Percentiles rank a stretch among this genome's conserved stretches.
phyloP scores from a whole-genome alignment of 169 alveolate species.

The Plasmodium cynomolgi region DNA sequence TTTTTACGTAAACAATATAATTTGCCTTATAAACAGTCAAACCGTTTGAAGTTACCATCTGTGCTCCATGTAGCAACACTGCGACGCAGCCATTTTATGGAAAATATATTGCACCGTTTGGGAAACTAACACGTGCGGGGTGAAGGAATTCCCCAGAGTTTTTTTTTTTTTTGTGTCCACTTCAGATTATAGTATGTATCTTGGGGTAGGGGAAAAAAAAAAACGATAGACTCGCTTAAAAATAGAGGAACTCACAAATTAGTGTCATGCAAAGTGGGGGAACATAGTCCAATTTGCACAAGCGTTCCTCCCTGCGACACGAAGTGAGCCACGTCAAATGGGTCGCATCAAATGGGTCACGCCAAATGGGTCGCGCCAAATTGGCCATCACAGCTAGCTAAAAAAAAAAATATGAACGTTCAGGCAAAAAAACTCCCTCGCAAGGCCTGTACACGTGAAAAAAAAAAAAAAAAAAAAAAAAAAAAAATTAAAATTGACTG shows the following conservation, averaged over 20 bases:
- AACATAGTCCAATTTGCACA: too few relatives aligned
- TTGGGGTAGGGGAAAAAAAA: not conserved
- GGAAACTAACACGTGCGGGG: not conserved
- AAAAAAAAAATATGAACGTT: not conserved
- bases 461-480: not conserved
- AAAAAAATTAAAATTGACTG: not conserved
- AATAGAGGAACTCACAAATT: too few relatives aligned
- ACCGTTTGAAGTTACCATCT: not conserved
- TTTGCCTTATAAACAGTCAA: not conserved
- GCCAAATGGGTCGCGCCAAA: not conserved
- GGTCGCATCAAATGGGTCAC: not conserved
- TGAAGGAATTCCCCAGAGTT: not conserved
- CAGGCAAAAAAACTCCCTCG: not conserved
- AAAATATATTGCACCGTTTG: not conserved
- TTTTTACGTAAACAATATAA: not conserved
- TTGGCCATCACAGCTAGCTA: not conserved
- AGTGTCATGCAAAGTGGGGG: too few relatives aligned
- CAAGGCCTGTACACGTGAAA: not conserved
- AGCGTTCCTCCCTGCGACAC: too few relatives aligned
- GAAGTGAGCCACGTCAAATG: too few relatives aligned
- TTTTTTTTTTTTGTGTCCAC: not conserved
- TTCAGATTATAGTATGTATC: not conserved
- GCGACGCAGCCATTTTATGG: not conserved
- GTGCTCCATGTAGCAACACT: not conserved
- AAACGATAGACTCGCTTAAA: not conserved